Base-by-base conservation (phyloP, 2,329 filamentous ascomycete species). In the Triangularia setosa region DNA sequence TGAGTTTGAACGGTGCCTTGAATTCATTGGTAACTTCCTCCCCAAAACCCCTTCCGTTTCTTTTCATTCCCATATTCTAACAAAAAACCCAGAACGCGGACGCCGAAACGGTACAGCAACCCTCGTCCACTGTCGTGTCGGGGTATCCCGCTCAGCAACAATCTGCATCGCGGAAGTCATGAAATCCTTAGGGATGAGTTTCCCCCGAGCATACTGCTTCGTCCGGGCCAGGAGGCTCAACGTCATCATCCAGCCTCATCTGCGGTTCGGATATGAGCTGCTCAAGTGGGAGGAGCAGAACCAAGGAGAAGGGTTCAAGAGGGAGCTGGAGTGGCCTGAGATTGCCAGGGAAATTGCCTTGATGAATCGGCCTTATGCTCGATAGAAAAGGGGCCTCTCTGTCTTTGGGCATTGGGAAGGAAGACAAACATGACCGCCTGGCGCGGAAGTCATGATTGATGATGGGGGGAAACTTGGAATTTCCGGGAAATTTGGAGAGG, bases 111-210 rank as follows among this genome's bases (percentile, higher is more conserved):
- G 90, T 28, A 91, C 87, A 4, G 92, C 94, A 24, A 98, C 95
- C 0, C 83, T 99, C 63, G 95, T 99, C 16, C 95, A 99, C 75
- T 99, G 95, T 75, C 90, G 95, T 18, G 95, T 99, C 7, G 95
- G 95, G 57, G 95, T 99, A 62, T 97, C 93, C 59, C 87, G 95
- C 60, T 97, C 92, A 67, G 95, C 95, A 12, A 99, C 94, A 1
- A 97, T 99, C 67, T 98, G 95, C 75, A 99, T 99, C 72, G 95
- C 95, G n/a, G 93, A 98, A 77, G 92, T 98, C 35, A 99, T 99
- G 95, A 88, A 89, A 35, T 83, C 89, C 25, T 78, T 92, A 71
- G 83, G 87, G 23, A 79, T 97, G 69, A 95, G 92, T 0, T 94
- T 98, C 71, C 93, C 95, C 12, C 86, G 91, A 62, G 95, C 95